Conservation (phyloP, 345 rosid genomes). For the Geranium rotundifolium region DNA sequence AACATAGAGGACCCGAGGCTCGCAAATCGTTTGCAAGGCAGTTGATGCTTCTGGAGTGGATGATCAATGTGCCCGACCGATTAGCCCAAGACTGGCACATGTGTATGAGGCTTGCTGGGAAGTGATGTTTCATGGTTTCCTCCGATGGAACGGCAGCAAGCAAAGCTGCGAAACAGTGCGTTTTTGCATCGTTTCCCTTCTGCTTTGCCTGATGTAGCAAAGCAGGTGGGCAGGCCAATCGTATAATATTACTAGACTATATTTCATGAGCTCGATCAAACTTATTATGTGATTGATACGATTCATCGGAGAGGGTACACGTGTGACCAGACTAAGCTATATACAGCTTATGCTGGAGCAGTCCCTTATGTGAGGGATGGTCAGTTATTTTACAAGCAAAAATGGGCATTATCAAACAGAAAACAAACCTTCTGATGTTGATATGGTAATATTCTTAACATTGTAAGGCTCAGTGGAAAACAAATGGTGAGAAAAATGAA, state of each 20-base stretch:
- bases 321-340: conserved; percentile 62
- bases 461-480: too few species aligned
- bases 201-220: conserved; percentile 69
- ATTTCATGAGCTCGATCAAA: conserved; percentile 87
- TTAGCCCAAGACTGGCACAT: conserved; percentile 65
- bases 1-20: conserved; percentile 56
- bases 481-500: too few species aligned
- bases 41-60: conserved; percentile 94
- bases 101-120: conserved; percentile 75
- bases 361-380: conserved; percentile 80
- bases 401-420: conserved; percentile 86
- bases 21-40: conserved; percentile 79
- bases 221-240: conserved; percentile 59
- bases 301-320: conserved; percentile 75
- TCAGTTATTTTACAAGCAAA: conserved; percentile 75
- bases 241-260: conserved; percentile 77
- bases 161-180: conserved; percentile 58
- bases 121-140: conserved; percentile 82
- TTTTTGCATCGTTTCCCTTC: conserved; percentile 78
- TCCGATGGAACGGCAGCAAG: conserved; percentile 69
- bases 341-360: conserved; percentile 45
- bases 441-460: too few species aligned
- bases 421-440: too few species aligned
- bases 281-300: conserved; percentile 86
- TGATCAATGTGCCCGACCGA: conserved; percentile 82